A percentile compares a stretch with the other conserved stretches of the same genome.
These are phyloP conservation scores for Micromonas commoda DNA, from an alignment of 139 green algal species.

Conservation along the genomic window DNA sequence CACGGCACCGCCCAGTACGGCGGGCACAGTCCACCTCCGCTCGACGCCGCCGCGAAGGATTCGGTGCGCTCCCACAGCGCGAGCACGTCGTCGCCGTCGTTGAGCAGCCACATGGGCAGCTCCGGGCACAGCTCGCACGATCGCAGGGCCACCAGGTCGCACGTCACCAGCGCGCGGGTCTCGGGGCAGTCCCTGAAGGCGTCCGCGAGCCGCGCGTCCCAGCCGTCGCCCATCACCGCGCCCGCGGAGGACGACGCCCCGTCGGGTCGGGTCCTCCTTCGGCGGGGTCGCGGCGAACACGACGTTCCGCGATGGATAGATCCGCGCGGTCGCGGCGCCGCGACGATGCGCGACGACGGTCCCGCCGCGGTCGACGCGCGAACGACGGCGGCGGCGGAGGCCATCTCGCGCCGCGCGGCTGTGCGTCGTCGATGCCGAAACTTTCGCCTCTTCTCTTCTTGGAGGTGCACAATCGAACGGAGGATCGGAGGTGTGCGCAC, in stretches of 20 bases:
- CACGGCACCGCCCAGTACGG: not conserved
- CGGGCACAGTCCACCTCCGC: not conserved
- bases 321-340: no score
- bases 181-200: not conserved
- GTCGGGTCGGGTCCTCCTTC: no score
- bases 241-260: not conserved
- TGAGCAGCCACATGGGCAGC: not conserved
- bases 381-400: no score
- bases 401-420: no score
- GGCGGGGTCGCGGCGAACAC: no score
- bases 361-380: no score
- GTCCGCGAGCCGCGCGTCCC: not conserved
- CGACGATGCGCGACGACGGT: no score
- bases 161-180: not conserved
- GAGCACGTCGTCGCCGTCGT: not conserved
- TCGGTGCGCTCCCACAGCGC: not conserved
- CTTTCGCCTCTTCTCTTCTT: no score
- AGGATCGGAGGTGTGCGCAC: no score
- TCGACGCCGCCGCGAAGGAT: not conserved
- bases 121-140: not conserved
- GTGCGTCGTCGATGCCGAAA: no score
- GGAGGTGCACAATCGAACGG: no score
- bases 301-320: no score
- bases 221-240: not conserved
- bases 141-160: not conserved